These are phyloP conservation scores for Tribonema minus DNA, from an alignment of 108 stramenopile species.

Conservation along the genomic window DNA sequence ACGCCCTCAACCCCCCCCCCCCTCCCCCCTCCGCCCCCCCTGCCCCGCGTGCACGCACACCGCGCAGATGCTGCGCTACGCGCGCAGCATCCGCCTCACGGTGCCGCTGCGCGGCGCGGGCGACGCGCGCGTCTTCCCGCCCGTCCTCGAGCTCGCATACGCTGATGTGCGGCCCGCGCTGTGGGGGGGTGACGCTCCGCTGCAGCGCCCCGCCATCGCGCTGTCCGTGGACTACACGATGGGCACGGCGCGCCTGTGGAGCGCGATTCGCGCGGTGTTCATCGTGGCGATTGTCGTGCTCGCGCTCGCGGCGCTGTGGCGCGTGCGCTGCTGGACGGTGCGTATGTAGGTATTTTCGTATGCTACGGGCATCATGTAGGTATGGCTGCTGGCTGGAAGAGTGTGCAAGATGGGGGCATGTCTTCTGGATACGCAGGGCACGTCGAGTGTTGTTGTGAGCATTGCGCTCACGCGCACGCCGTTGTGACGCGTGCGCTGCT, in stretches of 20 bases:
- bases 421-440: too few species aligned
- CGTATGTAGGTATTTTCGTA: too few species aligned
- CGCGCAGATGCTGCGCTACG: conserved; percentile 60
- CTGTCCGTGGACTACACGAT: conserved; percentile 65
- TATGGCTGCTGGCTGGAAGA: too few species aligned
- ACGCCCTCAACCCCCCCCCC: conserved; percentile 3
- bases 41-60: background rate
- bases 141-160: conserved; percentile 64
- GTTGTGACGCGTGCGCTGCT: conserved; percentile 54
- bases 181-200: conserved; percentile 14
- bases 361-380: too few species aligned
- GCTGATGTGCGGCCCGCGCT: conserved; percentile 41
- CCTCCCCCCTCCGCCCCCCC: background rate
- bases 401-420: too few species aligned
- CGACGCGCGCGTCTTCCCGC: conserved; percentile 59
- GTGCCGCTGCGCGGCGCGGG: conserved; percentile 45
- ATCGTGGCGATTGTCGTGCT: conserved; percentile 56
- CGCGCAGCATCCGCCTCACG: conserved; percentile 53
- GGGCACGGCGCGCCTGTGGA: conserved; percentile 59
- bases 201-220: conserved; percentile 17
- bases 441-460: conserved; percentile 54
- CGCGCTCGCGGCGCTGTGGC: conserved; percentile 47
- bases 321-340: conserved; percentile 58
- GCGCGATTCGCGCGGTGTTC: conserved; percentile 54
- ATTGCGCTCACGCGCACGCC: conserved; percentile 51